A percentile compares a stretch with the other conserved stretches of the same genome.
These are phyloP conservation scores for Cryptomeria japonica DNA, from an alignment of 75 land plant species.

Conservation along the genomic window DNA sequence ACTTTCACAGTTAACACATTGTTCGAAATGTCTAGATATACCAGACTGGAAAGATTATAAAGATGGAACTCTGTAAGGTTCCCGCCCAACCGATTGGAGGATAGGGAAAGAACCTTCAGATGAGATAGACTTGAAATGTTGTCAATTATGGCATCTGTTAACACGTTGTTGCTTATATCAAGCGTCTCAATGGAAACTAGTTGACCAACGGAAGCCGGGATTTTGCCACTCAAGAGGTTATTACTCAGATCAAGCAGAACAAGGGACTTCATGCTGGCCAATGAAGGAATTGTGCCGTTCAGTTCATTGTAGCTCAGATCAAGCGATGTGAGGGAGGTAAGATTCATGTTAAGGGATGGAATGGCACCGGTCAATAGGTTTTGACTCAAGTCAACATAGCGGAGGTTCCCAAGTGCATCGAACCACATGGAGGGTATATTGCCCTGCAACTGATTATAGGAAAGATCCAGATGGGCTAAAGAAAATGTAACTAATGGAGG, in stretches of 20 bases:
- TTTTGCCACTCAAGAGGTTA: neutral
- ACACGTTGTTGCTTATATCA: no score
- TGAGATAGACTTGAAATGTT: no score
- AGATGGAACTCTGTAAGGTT: neutral
- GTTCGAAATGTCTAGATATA: no score
- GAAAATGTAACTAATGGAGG: no score
- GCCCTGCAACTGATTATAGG: no score
- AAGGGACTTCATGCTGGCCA: neutral
- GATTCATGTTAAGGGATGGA: neutral
- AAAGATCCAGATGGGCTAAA: no score
- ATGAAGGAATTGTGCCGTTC: neutral
- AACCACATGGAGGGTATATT: no score
- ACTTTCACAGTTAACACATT: no score
- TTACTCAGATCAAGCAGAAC: slow-evolving; percentile 12
- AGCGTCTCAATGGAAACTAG: no score
- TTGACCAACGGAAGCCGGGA: neutral
- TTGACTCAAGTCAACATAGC: neutral
- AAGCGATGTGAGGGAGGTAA: no score
- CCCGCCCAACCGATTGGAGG: neutral
- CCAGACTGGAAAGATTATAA: neutral
- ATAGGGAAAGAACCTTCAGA: slow-evolving; percentile 1
- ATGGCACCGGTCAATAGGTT: neutral
- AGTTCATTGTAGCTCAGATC: neutral
- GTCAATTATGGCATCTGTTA: no score
- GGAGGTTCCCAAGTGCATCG: neutral